phyloP scores from a whole-genome alignment of 2,329 filamentous ascomycete genomes.

The Cytospora leucostoma region DNA sequence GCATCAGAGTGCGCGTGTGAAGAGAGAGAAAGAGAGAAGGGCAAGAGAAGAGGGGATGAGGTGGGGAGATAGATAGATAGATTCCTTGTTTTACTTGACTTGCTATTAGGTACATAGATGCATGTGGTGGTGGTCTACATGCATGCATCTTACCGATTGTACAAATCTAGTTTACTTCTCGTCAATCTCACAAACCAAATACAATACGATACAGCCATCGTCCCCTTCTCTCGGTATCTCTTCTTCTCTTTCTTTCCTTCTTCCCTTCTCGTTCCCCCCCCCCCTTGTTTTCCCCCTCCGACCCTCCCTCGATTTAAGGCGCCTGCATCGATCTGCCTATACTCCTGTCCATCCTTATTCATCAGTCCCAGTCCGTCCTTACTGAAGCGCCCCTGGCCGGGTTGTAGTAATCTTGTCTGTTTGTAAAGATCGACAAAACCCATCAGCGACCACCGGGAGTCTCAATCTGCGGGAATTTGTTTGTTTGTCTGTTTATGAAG shows the following conservation, averaged over 20 bases:
- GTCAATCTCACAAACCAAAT: neutral
- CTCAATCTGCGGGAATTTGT: slow-evolving; percentile 7
- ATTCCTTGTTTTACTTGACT: neutral
- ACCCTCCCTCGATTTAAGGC: neutral
- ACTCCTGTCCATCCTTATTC: slow-evolving; percentile 27
- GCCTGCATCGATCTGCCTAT: slow-evolving; percentile 1
- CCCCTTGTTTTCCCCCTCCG: neutral
- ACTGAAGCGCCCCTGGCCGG: slow-evolving; percentile 26
- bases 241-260: neutral
- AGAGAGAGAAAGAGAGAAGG: neutral
- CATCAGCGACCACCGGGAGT: neutral
- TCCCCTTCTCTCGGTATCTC: neutral
- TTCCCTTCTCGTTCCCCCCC: neutral
- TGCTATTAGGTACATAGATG: neutral
- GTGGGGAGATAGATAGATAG: neutral
- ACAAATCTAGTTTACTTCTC: neutral
- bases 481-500: slow-evolving; percentile 6
- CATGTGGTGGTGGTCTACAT: neutral
- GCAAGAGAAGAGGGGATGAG: neutral
- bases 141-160: neutral
- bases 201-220: no score
- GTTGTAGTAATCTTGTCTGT: slow-evolving; percentile 19
- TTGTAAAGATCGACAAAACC: slow-evolving; percentile 20
- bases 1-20: no score
- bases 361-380: neutral